These are phyloP conservation scores for Globisporangium viniferum DNA, from an alignment of 352 stramenopile genomes.

Conservation along the genomic window DNA sequence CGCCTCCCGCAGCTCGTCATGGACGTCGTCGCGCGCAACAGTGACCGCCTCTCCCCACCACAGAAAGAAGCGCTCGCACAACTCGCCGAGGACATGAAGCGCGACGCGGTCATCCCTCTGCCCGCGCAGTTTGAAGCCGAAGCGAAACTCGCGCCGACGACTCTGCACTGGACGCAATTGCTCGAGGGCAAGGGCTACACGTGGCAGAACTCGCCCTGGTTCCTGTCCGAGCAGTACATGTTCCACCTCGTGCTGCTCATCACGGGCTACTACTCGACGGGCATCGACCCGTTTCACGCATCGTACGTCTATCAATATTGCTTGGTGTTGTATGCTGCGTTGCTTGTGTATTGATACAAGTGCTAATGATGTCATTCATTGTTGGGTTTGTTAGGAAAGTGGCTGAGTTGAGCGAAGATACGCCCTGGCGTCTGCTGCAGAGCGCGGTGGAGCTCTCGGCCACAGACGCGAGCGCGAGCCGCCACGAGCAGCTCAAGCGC, in stretches of 20 bases:
- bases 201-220: conserved; percentile 72
- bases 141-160: conserved; percentile 32
- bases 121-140: conserved; percentile 32
- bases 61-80: conserved; percentile 34
- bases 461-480: conserved; percentile 27
- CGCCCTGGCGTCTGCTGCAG: conserved; percentile 58
- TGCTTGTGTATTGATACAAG: not conserved
- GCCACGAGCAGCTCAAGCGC: conserved; percentile 62
- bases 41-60: conserved; percentile 26
- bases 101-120: conserved; percentile 43
- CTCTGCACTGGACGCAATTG: conserved; percentile 41
- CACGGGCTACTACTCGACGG: conserved; percentile 55
- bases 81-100: conserved; percentile 44
- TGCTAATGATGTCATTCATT: not conserved
- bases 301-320: conserved; percentile 21
- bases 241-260: conserved; percentile 67
- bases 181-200: conserved; percentile 44
- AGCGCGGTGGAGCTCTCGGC: conserved; percentile 39
- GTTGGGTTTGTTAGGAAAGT: conserved; percentile 34
- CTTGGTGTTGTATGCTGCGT: too few species aligned
- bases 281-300: conserved; percentile 64
- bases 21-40: conserved; percentile 53
- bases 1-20: conserved; percentile 55
- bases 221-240: conserved; percentile 73
- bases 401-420: conserved; percentile 44